These are phyloP conservation scores for Cantharellus cinnabarinus DNA, from an alignment of 768 basidiomycete species.

Conservation along the genomic window DNA sequence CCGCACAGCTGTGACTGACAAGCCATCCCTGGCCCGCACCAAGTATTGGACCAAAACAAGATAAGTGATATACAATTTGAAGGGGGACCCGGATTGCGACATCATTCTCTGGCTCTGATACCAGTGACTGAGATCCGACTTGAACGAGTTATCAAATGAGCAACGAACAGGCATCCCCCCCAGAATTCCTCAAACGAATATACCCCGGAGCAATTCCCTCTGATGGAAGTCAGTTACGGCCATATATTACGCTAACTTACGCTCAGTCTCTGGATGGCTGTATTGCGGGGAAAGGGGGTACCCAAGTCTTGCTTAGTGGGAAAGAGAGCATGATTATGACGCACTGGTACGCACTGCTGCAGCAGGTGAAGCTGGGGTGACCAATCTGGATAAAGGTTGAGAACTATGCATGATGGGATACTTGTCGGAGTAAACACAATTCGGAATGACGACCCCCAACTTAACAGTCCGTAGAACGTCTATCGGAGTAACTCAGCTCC, in stretches of 20 bases:
- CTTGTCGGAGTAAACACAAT: slow-evolving; percentile 80
- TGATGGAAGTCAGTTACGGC: slow-evolving; percentile 15
- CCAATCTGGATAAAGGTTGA: slow-evolving; percentile 37
- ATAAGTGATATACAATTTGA: too few relatives aligned
- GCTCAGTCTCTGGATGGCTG: slow-evolving; percentile 67
- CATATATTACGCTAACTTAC: slow-evolving; percentile 62
- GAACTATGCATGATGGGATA: slow-evolving; percentile 83
- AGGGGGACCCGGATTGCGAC: too few relatives aligned
- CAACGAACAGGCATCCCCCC: background rate
- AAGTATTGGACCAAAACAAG: too few relatives aligned
- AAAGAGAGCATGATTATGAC: slow-evolving; percentile 82
- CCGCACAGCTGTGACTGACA: too few relatives aligned
- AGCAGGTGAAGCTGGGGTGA: background rate
- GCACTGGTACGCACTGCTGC: slow-evolving; percentile 44
- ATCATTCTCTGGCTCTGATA: too few relatives aligned
- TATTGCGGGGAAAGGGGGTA: slow-evolving; percentile 56
- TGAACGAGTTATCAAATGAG: background rate
- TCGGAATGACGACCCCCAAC: slow-evolving; percentile 77
- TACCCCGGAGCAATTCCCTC: background rate
- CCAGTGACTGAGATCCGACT: too few relatives aligned
- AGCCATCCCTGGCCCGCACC: too few relatives aligned
- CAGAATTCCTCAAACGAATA: background rate
- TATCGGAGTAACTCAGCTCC: background rate
- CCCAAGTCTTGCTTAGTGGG: slow-evolving; percentile 68
- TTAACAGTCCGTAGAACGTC: slow-evolving; percentile 45